phyloP scores from a whole-genome alignment of 176 grass and related monocot genomes.

The Secale cereale region DNA sequence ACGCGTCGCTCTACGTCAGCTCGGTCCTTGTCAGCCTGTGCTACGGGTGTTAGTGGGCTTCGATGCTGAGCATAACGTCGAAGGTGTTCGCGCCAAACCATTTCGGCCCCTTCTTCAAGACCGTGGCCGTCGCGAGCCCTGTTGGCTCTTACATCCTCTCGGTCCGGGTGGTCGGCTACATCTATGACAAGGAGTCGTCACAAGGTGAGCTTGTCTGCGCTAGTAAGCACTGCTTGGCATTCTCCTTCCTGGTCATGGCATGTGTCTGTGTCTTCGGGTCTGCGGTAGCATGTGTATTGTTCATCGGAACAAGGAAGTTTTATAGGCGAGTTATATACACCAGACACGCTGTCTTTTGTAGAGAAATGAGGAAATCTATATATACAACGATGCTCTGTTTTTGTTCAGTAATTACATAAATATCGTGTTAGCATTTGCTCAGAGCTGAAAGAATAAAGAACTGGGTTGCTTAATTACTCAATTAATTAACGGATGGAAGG shows the following conservation, averaged over 20 bases:
- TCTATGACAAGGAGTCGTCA: constrained; percentile 57
- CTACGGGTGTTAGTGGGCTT: no score
- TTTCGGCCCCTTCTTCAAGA: constrained; percentile 68
- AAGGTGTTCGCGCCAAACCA: constrained; percentile 54
- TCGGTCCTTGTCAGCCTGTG: neutral
- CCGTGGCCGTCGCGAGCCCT: constrained; percentile 51
- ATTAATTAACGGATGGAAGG: no score
- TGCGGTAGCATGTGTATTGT: constrained; percentile 18
- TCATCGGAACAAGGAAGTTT: neutral
- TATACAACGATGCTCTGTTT: no score
- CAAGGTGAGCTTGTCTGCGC: no score
- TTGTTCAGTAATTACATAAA: neutral
- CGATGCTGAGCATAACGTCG: constrained; percentile 68
- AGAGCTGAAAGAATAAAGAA: no score
- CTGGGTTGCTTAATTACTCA: no score
- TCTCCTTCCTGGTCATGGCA: constrained; percentile 65
- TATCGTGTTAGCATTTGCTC: neutral
- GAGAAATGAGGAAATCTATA: no score
- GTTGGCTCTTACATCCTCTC: constrained; percentile 62
- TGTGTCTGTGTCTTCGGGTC: constrained; percentile 36
- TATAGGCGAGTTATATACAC: constrained; percentile 44
- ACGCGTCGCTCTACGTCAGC: constrained; percentile 49
- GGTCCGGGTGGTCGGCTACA: constrained; percentile 54
- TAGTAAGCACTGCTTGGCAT: no score
- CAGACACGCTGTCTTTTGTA: constrained; percentile 13